Conservation (phyloP, 2,329 filamentous ascomycete genomes). For the Ophiosphaerella narmari region DNA sequence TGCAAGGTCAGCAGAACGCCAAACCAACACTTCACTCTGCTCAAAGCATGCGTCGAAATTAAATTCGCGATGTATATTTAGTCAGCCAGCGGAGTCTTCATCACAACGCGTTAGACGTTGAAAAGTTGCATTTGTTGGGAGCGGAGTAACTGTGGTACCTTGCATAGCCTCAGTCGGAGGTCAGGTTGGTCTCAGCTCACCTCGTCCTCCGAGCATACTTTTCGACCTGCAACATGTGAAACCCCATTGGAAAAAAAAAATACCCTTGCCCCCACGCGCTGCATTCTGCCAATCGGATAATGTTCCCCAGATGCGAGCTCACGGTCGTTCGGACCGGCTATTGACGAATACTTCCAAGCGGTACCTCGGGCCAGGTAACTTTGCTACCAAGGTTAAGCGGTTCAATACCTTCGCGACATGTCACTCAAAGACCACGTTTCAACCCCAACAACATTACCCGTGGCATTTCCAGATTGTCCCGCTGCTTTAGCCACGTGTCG, state of each 20-base stretch:
- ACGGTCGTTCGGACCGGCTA: not conserved
- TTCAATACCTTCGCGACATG: constrained; percentile 7
- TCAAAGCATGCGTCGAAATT: not conserved
- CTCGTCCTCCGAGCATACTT: not conserved
- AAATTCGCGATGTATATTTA: not conserved
- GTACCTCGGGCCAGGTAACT: constrained; percentile 16
- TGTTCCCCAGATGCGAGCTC: not conserved
- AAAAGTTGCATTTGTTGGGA: constrained; percentile 1
- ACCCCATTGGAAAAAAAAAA: not conserved
- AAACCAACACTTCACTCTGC: not conserved
- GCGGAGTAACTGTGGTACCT: not conserved
- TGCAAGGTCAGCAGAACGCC: not conserved
- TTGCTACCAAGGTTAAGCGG: constrained; percentile 4
- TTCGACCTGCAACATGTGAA: not conserved
- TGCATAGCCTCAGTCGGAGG: constrained; percentile 1
- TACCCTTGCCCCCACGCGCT: not conserved
- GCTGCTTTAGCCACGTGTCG: too few species aligned
- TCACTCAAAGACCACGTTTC: constrained; percentile 3
- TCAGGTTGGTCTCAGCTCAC: not conserved
- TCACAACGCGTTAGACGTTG: not conserved
- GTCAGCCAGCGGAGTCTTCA: not conserved
- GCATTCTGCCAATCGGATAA: not conserved
- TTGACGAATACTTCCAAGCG: not conserved
- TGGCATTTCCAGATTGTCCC: too few species aligned
- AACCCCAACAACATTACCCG: not conserved